Percentiles rank a stretch among this genome's conserved stretches.
phyloP scores from a whole-genome alignment of 148 eudicot species.

The Cornus kousa region DNA sequence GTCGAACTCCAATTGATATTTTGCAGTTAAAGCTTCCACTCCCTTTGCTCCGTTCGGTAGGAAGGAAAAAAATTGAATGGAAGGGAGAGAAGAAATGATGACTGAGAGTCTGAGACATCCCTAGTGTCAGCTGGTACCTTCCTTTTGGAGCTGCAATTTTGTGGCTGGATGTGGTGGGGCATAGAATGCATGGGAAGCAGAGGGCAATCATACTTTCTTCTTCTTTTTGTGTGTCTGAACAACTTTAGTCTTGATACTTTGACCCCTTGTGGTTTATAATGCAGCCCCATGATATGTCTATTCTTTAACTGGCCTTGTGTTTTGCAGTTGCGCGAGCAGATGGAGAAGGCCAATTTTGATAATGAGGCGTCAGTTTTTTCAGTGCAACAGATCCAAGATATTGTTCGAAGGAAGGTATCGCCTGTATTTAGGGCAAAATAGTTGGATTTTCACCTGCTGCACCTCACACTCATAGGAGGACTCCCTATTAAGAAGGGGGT shows the following conservation, averaged over 20 bases:
- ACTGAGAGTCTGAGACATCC: too few relatives aligned
- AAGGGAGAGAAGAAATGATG: too few relatives aligned
- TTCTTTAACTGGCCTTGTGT: background rate
- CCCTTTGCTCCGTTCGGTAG: too few relatives aligned
- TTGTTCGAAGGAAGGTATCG: slow-evolving; percentile 36
- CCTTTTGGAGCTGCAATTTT: too few relatives aligned
- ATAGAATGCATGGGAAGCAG: background rate
- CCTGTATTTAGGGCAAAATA: slow-evolving; percentile 43
- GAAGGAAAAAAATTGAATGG: too few relatives aligned
- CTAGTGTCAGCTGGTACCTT: too few relatives aligned
- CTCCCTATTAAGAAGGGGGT: too few relatives aligned
- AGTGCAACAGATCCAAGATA: slow-evolving; percentile 57
- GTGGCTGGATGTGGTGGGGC: too few relatives aligned
- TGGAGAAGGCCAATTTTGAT: slow-evolving; percentile 62
- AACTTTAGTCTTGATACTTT: background rate
- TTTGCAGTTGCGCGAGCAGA: slow-evolving; percentile 67
- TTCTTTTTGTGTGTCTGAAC: too few relatives aligned
- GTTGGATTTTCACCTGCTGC: background rate
- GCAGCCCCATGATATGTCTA: background rate
- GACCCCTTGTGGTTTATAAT: background rate
- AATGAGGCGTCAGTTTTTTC: slow-evolving; percentile 58
- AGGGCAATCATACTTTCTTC: background rate
- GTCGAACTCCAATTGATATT: too few relatives aligned
- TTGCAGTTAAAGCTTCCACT: too few relatives aligned
- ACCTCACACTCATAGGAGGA: too few relatives aligned